These are phyloP conservation scores for Candida tallmaniae DNA, from an alignment of 805 yeast species.

Conservation along the genomic window DNA sequence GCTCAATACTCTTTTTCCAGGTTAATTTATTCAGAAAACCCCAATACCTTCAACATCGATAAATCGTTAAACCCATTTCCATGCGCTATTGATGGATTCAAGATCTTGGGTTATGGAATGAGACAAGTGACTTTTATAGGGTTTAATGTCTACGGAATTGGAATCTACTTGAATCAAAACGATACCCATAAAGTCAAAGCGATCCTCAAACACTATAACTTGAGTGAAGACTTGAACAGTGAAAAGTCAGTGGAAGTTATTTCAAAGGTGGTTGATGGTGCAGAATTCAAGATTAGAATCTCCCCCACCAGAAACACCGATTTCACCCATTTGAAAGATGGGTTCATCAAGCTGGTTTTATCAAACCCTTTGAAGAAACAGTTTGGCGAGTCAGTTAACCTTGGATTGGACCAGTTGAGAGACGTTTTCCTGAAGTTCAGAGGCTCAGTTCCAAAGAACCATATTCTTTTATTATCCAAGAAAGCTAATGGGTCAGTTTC, in stretches of 20 bases:
- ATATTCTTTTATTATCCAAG: slow-evolving; percentile 57
- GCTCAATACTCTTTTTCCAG: no score
- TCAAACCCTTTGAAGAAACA: slow-evolving; percentile 54
- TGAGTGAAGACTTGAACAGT: slow-evolving; percentile 39
- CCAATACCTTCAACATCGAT: slow-evolving; percentile 32
- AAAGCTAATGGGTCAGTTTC: slow-evolving; percentile 28
- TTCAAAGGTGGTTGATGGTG: slow-evolving; percentile 53
- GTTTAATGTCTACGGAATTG: slow-evolving; percentile 84
- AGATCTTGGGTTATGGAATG: slow-evolving; percentile 73
- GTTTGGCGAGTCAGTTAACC: slow-evolving; percentile 32
- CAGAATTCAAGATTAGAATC: slow-evolving; percentile 66
- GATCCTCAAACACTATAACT: slow-evolving; percentile 32
- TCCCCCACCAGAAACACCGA: slow-evolving; percentile 90
- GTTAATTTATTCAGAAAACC: slow-evolving; percentile 7
- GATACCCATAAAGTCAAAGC: slow-evolving; percentile 40
- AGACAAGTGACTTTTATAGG: slow-evolving; percentile 78
- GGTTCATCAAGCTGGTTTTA: slow-evolving; percentile 74
- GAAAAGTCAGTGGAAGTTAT: slow-evolving; percentile 50
- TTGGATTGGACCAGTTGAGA: slow-evolving; percentile 67
- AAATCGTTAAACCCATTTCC: slow-evolving; percentile 50
- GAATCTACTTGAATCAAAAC: slow-evolving; percentile 65
- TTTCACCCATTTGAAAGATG: slow-evolving; percentile 84
- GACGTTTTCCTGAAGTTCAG: slow-evolving; percentile 52
- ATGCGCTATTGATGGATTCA: slow-evolving; percentile 31
- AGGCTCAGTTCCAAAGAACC: slow-evolving; percentile 73